Base-by-base conservation (phyloP, 2,329 filamentous ascomycete genomes). In the Colletotrichum liriopes region DNA sequence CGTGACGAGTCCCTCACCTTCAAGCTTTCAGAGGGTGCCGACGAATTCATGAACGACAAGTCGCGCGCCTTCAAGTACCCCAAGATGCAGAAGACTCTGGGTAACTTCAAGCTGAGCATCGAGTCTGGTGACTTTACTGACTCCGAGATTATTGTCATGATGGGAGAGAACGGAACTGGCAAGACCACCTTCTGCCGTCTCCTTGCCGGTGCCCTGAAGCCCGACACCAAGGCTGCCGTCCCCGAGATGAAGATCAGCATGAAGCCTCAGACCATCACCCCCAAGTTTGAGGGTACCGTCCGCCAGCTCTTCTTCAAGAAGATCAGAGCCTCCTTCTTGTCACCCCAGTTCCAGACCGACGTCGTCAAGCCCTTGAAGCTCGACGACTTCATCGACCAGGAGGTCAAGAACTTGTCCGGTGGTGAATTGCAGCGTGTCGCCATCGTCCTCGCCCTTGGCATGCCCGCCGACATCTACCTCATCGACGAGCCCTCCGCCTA, bases 191-290 rank as follows among this genome's bases (percentile, higher is more conserved):
- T 99, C 89, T 98, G 96, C 88, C 94, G 93, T 81, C 93, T 99
- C 86, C 89, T 99, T 76, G 96, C 96, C 70, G 97, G 97, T 81
- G 94, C 93, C 49, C 89, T 97, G 77, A 96, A 98, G 86, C 96
- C 97, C 11, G 97, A 99, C 78, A 91, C 90, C 77, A 91, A 88
- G 75, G 87, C 90, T 78, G 91, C 91, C 78, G 90, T 99, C 20
- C 96, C 96, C 20, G 91, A 94, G 77, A 97, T 99, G 95, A 95
- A 93, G 86, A 98, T 99, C 82, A 95, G 93, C 87, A 97, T 98
- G 95, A 99, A 99, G 89, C 97, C 97, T 26, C 96, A 99, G 87
- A 99, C 97, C 79, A 99, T 99, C 80, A 99, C 95, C 2, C 96
- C 96, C 81, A 99, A 98, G 85, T 99, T 98, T 81, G 93, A 95